Percentiles rank a stretch among this genome's conserved stretches.
These are phyloP conservation scores for Colletotrichum horii DNA, from an alignment of 2,329 filamentous ascomycete genomes.

Conservation along the genomic window DNA sequence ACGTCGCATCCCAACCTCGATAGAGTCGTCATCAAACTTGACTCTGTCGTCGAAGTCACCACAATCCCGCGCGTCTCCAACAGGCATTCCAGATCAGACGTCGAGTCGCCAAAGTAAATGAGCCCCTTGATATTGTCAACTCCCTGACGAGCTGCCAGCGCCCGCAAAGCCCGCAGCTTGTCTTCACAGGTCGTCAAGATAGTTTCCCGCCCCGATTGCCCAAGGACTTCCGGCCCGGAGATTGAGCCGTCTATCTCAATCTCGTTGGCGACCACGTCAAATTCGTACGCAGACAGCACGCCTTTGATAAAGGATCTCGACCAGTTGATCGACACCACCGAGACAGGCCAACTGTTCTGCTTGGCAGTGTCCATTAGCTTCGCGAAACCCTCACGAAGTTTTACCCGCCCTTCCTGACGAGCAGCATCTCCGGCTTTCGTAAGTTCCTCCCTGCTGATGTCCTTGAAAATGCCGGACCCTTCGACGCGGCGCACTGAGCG, in stretches of 20 bases:
- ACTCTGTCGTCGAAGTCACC: constrained; percentile 40
- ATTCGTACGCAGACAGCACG: constrained; percentile 36
- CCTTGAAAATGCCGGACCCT: constrained; percentile 48
- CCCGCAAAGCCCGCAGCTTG: constrained; percentile 48
- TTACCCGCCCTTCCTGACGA: constrained; percentile 35
- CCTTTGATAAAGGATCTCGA: constrained; percentile 52
- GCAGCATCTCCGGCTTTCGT: constrained; percentile 42
- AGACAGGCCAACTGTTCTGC: constrained; percentile 40
- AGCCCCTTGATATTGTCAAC: constrained; percentile 25
- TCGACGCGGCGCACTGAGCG: constrained; percentile 50
- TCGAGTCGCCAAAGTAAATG: constrained; percentile 65
- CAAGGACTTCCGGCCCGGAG: constrained; percentile 40
- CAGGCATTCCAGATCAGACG: constrained; percentile 61
- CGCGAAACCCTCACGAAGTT: constrained; percentile 44
- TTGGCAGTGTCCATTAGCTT: constrained; percentile 32
- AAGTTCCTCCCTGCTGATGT: constrained; percentile 37
- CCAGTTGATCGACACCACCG: constrained; percentile 59
- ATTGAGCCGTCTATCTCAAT: constrained; percentile 43
- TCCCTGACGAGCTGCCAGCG: constrained; percentile 27
- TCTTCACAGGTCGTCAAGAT: constrained; percentile 46
- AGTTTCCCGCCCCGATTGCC: constrained; percentile 27
- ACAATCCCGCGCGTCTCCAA: constrained; percentile 50
- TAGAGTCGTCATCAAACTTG: constrained; percentile 27
- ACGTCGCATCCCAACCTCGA: constrained; percentile 35
- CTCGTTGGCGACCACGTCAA: constrained; percentile 51